Evolutionary conservation across 1,284 basidiomycete species (phyloP).

Genomic region (Volvariella surrecta): DNA sequence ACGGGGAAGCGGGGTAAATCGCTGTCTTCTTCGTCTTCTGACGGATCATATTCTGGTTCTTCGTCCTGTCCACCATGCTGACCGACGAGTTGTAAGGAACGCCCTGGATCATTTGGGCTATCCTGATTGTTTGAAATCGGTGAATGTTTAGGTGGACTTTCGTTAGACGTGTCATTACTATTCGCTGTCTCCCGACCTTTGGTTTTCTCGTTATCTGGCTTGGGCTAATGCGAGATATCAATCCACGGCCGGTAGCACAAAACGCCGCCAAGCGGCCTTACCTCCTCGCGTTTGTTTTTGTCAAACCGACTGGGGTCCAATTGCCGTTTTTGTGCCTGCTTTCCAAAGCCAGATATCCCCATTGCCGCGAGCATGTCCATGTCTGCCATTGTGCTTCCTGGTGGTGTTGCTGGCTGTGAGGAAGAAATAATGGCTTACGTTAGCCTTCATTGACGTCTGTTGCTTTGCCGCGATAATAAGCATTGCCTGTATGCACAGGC

Average conservation of each 20-base stretch:
- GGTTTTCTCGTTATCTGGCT: neutral
- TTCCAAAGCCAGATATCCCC: constrained; percentile 77
- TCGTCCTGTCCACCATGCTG: constrained; percentile 14
- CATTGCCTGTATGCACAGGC: too few relatives aligned
- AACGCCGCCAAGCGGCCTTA: constrained; percentile 12
- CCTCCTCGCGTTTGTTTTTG: constrained; percentile 58
- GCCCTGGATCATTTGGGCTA: constrained; percentile 14
- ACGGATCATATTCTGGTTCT: constrained; percentile 61
- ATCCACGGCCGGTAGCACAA: neutral
- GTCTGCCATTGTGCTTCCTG: constrained; percentile 38
- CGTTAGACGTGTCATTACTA: neutral
- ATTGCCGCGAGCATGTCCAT: constrained; percentile 68
- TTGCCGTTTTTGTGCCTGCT: constrained; percentile 51
- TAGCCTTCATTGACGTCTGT: too few relatives aligned
- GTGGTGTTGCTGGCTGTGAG: constrained; percentile 2
- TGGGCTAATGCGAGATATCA: neutral
- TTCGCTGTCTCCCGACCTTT: neutral
- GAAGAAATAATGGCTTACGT: too few relatives aligned
- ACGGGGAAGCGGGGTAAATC: constrained; percentile 62
- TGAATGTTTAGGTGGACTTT: constrained; percentile 9
- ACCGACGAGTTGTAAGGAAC: neutral
- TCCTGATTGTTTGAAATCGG: neutral
- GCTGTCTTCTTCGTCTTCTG: constrained; percentile 38
- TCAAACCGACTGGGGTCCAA: constrained; percentile 69
- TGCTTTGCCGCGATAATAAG: too few relatives aligned